Base-by-base conservation (phyloP, 108 stramenopile species). In the Nannochloropsis gaditana region DNA sequence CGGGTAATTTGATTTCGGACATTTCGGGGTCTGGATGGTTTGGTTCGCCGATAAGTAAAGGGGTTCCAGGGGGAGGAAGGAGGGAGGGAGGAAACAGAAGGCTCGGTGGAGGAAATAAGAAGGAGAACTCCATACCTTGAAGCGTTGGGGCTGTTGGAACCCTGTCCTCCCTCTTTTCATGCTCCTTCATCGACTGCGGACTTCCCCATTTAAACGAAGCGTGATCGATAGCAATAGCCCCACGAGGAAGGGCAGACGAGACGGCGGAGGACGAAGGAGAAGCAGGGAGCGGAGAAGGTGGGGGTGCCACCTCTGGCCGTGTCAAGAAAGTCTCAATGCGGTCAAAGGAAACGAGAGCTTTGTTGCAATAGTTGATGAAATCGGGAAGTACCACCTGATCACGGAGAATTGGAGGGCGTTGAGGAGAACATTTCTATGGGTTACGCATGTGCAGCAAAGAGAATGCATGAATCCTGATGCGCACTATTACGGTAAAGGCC, bases 261-360 rank as follows among this genome's bases (percentile, higher is more conserved):
- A 73, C 19, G 59, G 59, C 15, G 59, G 59, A 73, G 3, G 59
- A n/a, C 19, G 59, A n/a, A 3, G 59, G 4, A 2, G 59, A 73
- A n/a, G 59, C 4, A n/a, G 59, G 59, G 59, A 73, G 59, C 19
- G 59, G 3, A n/a, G 2, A 73, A 73, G 59, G 2, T 15, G 59
- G 59, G 5, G 59, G 0, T 4, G 59, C 87, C 17, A 88, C 81
- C 83, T 88, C 84, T 11, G 17, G 45, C 15, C 87, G 80, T 5
- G 41, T 42, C 21, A 88, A 84, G 88, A 88, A 88, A 19, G 9
- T 43, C 45, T 85, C 88, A 82, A 88, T 85, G 59, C 88, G 88
- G 45, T 19, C 43, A 5, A 88, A 82, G 19, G 88, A 88, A 21
- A 88, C 88, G 31, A 43, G 81, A 1, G 88, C 88, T 84, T 88